Conservation (phyloP, 805 yeast species). For the Candida railenensis region DNA sequence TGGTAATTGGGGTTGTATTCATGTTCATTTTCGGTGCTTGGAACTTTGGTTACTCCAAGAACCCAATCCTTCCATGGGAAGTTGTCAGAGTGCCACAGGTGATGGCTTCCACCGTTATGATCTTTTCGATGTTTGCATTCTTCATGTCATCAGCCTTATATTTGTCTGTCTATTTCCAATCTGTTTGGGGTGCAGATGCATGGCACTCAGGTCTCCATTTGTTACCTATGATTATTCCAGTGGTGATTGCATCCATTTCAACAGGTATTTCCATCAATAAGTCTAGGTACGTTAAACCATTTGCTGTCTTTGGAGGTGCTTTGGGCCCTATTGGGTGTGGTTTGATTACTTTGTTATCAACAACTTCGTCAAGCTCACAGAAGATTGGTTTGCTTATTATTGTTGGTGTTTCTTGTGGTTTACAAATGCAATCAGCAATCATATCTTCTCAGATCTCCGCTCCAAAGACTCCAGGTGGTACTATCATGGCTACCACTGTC, state of each 20-base stretch:
- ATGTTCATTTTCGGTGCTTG: conserved; percentile 33
- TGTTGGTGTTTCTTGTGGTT: conserved; percentile 48
- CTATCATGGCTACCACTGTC: conserved; percentile 47
- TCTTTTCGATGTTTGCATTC: conserved; percentile 29
- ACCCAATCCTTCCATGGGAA: conserved; percentile 46
- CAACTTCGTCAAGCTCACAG: conserved; percentile 30
- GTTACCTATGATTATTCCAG: conserved; percentile 42
- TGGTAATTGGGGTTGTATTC: conserved; percentile 44
- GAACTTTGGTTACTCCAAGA: conserved; percentile 39
- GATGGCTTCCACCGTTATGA: conserved; percentile 33
- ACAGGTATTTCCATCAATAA: conserved; percentile 39
- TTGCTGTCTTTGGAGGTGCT: conserved; percentile 31
- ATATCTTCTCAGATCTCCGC: conserved; percentile 48
- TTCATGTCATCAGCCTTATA: conserved; percentile 34
- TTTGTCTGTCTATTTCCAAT: conserved; percentile 47
- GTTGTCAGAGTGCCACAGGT: conserved; percentile 41
- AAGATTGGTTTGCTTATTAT: conserved; percentile 48
- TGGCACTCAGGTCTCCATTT: conserved; percentile 46
- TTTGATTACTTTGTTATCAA: conserved; percentile 37
- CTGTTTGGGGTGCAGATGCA: conserved; percentile 39
- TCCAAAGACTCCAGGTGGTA: conserved; percentile 51
- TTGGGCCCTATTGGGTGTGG: conserved; percentile 46
- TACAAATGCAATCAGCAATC: conserved; percentile 45
- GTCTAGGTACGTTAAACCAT: conserved; percentile 42
- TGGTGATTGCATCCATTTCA: conserved; percentile 33